Evolutionary conservation across 2,329 filamentous ascomycete species (phyloP).

Genomic region (Ophiognomonia clavigignenti-juglandacearum): DNA sequence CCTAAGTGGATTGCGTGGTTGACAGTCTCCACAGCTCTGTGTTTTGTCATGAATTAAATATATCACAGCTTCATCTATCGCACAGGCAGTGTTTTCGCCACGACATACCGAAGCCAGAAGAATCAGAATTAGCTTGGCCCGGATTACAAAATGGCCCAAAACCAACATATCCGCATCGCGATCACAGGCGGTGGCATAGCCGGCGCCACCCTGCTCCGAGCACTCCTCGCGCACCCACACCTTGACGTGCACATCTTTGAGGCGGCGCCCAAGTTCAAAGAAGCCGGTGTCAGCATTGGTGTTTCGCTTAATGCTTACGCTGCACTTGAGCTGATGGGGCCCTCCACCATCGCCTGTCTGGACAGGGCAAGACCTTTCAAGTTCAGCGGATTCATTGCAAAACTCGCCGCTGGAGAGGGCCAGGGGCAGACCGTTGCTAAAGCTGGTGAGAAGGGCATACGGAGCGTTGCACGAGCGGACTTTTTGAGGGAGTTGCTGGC

Average conservation of each 20-base stretch:
- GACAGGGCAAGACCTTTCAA: constrained; percentile 19
- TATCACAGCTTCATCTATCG: no score
- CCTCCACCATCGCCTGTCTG: constrained; percentile 2
- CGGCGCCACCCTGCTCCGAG: constrained; percentile 14
- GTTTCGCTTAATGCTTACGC: constrained; percentile 20
- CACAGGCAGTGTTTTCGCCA: no score
- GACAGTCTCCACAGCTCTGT: no score
- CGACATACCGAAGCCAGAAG: no score
- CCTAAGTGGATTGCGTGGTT: no score
- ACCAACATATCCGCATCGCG: constrained; percentile 3
- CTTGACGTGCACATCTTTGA: constrained; percentile 20
- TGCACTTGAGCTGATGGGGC: constrained; percentile 20
- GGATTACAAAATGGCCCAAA: background rate
- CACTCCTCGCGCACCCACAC: constrained; percentile 16
- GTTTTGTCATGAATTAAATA: no score
- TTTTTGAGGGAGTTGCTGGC: background rate
- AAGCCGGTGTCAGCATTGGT: constrained; percentile 19
- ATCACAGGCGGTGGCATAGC: constrained; percentile 12
- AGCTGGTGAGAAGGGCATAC: background rate
- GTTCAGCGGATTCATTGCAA: background rate
- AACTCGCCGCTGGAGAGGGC: background rate
- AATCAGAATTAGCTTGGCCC: no score
- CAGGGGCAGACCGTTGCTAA: background rate
- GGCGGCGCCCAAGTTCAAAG: constrained; percentile 18
- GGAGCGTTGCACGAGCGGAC: background rate